Conservation (phyloP, 352 stramenopile genomes). For the Phytophthora sansomeana region DNA sequence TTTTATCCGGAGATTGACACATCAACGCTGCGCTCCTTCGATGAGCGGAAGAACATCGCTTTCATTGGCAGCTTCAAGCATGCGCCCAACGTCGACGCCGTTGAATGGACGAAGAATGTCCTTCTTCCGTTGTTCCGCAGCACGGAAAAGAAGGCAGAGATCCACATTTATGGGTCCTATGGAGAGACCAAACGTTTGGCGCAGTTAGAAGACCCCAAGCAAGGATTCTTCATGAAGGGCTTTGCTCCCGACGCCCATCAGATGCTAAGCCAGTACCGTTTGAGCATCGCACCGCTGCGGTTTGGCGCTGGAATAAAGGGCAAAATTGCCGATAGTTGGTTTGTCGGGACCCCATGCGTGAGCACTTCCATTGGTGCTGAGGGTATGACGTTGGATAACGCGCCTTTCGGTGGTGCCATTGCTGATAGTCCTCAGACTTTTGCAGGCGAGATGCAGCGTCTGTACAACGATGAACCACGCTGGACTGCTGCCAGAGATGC, state of each 20-base stretch:
- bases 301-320: constrained; percentile 96
- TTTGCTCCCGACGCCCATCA: constrained; percentile 80
- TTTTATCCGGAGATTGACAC: constrained; percentile 58
- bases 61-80: constrained; percentile 95
- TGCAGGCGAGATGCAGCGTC: constrained; percentile 44
- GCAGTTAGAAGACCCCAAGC: constrained; percentile 56
- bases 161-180: constrained; percentile 92
- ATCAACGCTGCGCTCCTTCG: constrained; percentile 32
- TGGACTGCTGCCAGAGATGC: constrained; percentile 51
- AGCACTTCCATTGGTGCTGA: constrained; percentile 91
- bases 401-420: constrained; percentile 62
- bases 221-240: constrained; percentile 81
- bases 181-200: constrained; percentile 54
- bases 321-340: constrained; percentile 95
- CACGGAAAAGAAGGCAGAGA: constrained; percentile 32
- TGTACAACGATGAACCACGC: constrained; percentile 52
- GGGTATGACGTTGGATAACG: constrained; percentile 62
- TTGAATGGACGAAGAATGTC: constrained; percentile 73
- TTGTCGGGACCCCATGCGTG: constrained; percentile 89
- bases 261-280: constrained; percentile 68
- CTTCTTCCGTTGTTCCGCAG: constrained; percentile 83
- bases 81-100: constrained; percentile 90
- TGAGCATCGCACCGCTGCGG: constrained; percentile 91
- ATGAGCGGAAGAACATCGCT: constrained; percentile 67
- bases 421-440: constrained; percentile 54